These are phyloP conservation scores for Lachnellula hyalina DNA, from an alignment of 2,329 filamentous ascomycete genomes.

Conservation along the genomic window DNA sequence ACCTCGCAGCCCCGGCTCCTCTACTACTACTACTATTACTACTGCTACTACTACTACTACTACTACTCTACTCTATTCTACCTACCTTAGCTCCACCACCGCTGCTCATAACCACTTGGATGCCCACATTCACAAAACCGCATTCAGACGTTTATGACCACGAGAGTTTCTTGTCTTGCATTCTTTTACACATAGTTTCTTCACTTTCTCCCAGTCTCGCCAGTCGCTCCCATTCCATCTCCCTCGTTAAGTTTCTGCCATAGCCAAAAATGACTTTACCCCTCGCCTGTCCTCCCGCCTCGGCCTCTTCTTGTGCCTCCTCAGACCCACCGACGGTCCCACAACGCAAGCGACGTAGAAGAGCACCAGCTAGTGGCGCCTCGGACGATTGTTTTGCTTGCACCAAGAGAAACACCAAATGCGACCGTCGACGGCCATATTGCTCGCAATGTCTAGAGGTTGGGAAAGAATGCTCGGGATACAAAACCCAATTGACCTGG, in stretches of 20 bases:
- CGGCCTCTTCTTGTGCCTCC: slow-evolving; percentile 18
- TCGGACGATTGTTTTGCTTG: slow-evolving; percentile 95
- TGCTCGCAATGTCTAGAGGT: slow-evolving; percentile 91
- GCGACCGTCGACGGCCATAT: slow-evolving; percentile 87
- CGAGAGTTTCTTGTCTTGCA: neutral
- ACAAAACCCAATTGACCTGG: slow-evolving; percentile 96
- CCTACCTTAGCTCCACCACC: slow-evolving; percentile 1
- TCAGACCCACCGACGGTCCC: slow-evolving; percentile 28
- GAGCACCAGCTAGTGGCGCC: slow-evolving; percentile 82
- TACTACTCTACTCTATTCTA: too few species aligned
- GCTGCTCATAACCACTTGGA: slow-evolving; percentile 23
- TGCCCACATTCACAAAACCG: slow-evolving; percentile 18
- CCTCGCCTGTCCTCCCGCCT: slow-evolving; percentile 28
- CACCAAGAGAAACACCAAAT: slow-evolving; percentile 75
- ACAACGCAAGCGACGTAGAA: slow-evolving; percentile 66
- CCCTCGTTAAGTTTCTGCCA: neutral
- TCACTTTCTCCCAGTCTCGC: slow-evolving; percentile 8
- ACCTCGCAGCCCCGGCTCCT: slow-evolving; percentile 9
- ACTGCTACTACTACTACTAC: too few species aligned
- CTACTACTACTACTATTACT: too few species aligned
- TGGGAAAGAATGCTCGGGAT: slow-evolving; percentile 89
- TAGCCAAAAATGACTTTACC: slow-evolving; percentile 29
- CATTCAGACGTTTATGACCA: slow-evolving; percentile 17
- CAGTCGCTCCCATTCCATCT: neutral
- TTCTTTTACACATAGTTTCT: slow-evolving; percentile 16